A percentile compares a stretch with the other conserved stretches of the same genome.
Conservation (phyloP, 192 early-diverging fungal species). For the Coemansia sp. region DNA sequence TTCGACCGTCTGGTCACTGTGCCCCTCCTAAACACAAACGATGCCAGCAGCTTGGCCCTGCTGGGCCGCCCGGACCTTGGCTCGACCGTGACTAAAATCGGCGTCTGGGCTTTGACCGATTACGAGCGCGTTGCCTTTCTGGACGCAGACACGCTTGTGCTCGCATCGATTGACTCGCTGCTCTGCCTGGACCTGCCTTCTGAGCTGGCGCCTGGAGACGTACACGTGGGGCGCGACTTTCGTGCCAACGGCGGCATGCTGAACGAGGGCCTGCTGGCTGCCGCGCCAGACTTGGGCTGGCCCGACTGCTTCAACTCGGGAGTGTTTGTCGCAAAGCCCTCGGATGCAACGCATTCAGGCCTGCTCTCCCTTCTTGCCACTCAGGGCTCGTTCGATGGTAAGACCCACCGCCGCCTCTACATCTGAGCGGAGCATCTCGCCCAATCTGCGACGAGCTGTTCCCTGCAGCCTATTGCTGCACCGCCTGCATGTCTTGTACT, state of each 20-base stretch:
- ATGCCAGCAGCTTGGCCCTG: conserved; percentile 46
- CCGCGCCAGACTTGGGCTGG: conserved; percentile 92
- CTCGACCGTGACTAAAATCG: conserved; percentile 84
- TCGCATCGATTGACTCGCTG: conserved; percentile 73
- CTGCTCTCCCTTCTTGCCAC: conserved; percentile 35
- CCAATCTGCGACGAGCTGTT: too few species aligned
- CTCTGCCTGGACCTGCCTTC: conserved; percentile 41
- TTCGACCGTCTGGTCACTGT: conserved; percentile 72
- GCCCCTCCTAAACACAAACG: conserved; percentile 58
- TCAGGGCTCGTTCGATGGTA: conserved; percentile 78
- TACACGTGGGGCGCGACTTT: conserved; percentile 8
- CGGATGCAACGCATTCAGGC: conserved; percentile 47
- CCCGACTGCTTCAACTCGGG: conserved; percentile 98
- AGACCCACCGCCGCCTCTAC: too few species aligned
- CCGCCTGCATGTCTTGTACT: not conserved
- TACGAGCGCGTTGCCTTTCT: conserved; percentile 75
- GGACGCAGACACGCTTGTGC: conserved; percentile 82
- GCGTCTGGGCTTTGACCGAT: conserved; percentile 71
- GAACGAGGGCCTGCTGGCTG: conserved; percentile 62
- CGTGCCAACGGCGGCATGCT: conserved; percentile 49
- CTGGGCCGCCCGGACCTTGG: conserved; percentile 87
- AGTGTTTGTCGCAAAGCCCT: conserved; percentile 57
- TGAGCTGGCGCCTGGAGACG: not conserved
- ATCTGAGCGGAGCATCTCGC: not conserved
- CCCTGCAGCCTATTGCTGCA: too few species aligned